Percentiles rank a stretch among this genome's conserved stretches.
phyloP scores from a whole-genome alignment of 148 eudicot species.

The Rhododendron vialii region DNA sequence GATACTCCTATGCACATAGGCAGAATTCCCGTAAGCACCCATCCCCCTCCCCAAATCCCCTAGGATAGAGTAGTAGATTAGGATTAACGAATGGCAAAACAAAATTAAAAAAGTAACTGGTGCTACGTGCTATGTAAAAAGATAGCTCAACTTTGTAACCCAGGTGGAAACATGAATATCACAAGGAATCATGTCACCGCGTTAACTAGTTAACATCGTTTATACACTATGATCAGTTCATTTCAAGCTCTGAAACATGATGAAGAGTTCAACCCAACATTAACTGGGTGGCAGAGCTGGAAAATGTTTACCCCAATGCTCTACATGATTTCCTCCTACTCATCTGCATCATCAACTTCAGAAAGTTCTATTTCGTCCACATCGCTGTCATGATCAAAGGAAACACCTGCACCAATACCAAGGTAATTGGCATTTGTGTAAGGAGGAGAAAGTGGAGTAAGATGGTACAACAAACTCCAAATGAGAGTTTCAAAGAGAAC shows the following conservation, averaged over 20 bases:
- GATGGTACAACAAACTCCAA: not conserved
- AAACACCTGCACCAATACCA: constrained; percentile 18
- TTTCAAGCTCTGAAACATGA: not conserved
- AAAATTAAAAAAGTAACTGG: too few relatives aligned
- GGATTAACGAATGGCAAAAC: too few relatives aligned
- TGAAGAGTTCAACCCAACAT: not conserved
- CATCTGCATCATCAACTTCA: constrained; percentile 27
- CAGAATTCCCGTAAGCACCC: too few relatives aligned
- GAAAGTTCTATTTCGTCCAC: constrained; percentile 60
- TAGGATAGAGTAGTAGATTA: too few relatives aligned
- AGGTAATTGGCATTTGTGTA: not conserved
- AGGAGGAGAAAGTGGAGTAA: not conserved
- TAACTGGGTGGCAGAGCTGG: not conserved
- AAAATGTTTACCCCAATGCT: not conserved
- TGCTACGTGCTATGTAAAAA: too few relatives aligned
- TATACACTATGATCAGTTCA: not conserved
- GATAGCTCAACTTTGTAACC: too few relatives aligned
- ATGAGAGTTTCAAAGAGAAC: not conserved
- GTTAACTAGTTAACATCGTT: not conserved
- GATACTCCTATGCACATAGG: too few relatives aligned
- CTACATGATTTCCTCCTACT: not conserved
- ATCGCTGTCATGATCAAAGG: constrained; percentile 35
- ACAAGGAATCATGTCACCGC: not conserved
- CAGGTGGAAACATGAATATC: not conserved
- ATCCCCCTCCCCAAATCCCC: too few relatives aligned